A percentile compares a stretch with the other conserved stretches of the same genome.
phyloP scores from a whole-genome alignment of 208 protist species.

The Leishmania amazonensis region DNA sequence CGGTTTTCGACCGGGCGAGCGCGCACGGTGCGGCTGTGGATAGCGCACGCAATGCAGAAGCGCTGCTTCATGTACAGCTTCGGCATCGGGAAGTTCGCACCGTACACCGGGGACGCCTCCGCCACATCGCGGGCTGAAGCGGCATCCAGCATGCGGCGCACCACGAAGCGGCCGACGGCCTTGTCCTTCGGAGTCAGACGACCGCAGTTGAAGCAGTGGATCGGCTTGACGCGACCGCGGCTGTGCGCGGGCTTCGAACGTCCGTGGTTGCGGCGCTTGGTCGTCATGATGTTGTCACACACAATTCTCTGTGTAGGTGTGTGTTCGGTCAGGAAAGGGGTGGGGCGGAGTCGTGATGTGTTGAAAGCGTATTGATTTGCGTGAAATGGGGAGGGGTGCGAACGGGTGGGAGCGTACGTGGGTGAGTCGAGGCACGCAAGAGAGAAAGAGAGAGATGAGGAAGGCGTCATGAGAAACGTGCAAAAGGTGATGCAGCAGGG shows the following conservation, averaged over 20 bases:
- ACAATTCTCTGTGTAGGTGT: slow-evolving; percentile 8
- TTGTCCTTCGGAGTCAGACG: slow-evolving; percentile 96
- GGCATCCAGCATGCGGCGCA: slow-evolving; percentile 98
- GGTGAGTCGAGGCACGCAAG: neutral
- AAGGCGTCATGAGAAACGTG: neutral
- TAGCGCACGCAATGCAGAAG: slow-evolving; percentile 99
- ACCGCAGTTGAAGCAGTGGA: slow-evolving; percentile 95
- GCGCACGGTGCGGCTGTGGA: slow-evolving; percentile 98
- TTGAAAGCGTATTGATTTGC: neutral
- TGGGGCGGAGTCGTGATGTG: neutral
- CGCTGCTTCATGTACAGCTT: slow-evolving; percentile 99
- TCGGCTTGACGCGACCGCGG: slow-evolving; percentile 89
- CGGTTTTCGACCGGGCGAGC: slow-evolving; percentile 78
- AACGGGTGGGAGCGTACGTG: neutral
- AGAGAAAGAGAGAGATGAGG: slow-evolving; percentile 4
- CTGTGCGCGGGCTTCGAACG: slow-evolving; percentile 91
- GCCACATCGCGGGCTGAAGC: slow-evolving; percentile 97
- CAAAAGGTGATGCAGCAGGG: neutral
- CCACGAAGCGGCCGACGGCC: slow-evolving; percentile 98
- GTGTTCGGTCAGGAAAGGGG: neutral
- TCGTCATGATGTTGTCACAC: slow-evolving; percentile 76
- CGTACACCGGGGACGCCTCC: slow-evolving; percentile 94
- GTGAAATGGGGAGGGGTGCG: neutral
- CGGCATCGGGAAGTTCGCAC: slow-evolving; percentile 94
- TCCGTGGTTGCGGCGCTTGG: slow-evolving; percentile 94